These are phyloP conservation scores for Xerocomus potaroensis DNA, from an alignment of 768 basidiomycete genomes.

Conservation along the genomic window DNA sequence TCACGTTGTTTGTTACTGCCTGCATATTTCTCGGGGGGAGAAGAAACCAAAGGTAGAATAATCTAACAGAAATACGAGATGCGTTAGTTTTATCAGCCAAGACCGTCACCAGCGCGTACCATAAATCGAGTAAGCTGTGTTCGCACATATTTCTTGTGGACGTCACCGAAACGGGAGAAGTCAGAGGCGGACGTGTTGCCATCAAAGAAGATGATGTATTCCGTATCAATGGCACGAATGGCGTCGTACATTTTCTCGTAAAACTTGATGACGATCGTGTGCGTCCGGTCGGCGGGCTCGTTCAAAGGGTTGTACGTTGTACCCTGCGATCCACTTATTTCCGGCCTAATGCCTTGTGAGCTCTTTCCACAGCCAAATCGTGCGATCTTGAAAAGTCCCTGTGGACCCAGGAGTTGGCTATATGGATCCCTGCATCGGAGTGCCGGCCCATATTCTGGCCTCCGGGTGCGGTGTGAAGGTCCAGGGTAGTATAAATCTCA, in stretches of 20 bases:
- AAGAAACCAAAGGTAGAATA: constrained; percentile 64
- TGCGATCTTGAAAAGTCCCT: constrained; percentile 82
- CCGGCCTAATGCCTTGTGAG: constrained; percentile 71
- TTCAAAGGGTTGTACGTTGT: constrained; percentile 85
- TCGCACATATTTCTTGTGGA: constrained; percentile 58
- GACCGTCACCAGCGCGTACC: constrained; percentile 33
- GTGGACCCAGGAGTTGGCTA: constrained; percentile 77
- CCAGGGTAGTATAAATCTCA: constrained; percentile 76
- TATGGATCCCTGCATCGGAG: constrained; percentile 63
- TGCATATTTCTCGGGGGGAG: constrained; percentile 48
- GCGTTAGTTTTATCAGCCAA: neutral
- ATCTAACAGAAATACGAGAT: constrained; percentile 12
- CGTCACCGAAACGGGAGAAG: constrained; percentile 68
- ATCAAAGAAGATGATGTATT: constrained; percentile 77
- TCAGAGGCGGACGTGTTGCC: constrained; percentile 82
- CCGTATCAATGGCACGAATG: constrained; percentile 64
- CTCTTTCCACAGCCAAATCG: constrained; percentile 72
- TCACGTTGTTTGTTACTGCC: constrained; percentile 49
- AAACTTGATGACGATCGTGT: constrained; percentile 59
- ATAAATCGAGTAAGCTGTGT: constrained; percentile 75
- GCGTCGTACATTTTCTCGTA: constrained; percentile 66
- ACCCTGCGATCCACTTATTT: constrained; percentile 83
- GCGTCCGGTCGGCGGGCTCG: constrained; percentile 70
- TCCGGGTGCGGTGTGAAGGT: constrained; percentile 73
- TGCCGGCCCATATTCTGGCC: constrained; percentile 84